phyloP scores from a whole-genome alignment of 768 basidiomycete genomes.

The Rhodosporidiobolus odoratus region DNA sequence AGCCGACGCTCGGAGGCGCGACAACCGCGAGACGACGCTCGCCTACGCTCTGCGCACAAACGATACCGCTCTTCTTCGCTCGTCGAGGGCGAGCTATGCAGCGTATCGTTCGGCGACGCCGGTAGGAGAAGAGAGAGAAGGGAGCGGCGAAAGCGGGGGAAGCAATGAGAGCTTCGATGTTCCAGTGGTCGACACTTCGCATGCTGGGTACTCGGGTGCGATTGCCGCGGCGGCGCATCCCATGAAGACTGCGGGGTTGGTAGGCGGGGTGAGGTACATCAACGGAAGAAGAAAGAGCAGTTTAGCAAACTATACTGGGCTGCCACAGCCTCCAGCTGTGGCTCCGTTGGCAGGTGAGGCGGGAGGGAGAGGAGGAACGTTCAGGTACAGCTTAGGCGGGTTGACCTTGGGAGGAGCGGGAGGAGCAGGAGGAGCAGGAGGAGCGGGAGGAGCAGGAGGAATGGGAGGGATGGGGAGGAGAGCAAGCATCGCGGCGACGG shows the following conservation, averaged over 20 bases:
- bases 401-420: neutral
- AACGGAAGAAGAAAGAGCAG: slow-evolving; percentile 14
- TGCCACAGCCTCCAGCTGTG: neutral
- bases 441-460: neutral
- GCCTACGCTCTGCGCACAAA: neutral
- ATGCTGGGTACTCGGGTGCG: neutral
- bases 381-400: neutral
- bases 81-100: neutral
- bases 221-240: neutral
- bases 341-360: neutral
- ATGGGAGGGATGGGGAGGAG: neutral
- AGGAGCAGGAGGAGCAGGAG: neutral
- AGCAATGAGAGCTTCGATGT: slow-evolving; percentile 18
- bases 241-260: neutral
- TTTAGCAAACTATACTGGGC: slow-evolving; percentile 9
- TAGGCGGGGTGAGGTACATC: neutral
- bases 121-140: neutral
- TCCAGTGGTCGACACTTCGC: slow-evolving; percentile 1
- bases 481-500: neutral
- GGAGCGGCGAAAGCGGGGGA: neutral
- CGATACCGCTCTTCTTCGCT: neutral
- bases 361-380: neutral
- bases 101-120: neutral
- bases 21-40: slow-evolving; percentile 9
- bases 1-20: too few relatives aligned